phyloP scores from a whole-genome alignment of 1,284 basidiomycete genomes.

The Ustanciosporium gigantosporum region DNA sequence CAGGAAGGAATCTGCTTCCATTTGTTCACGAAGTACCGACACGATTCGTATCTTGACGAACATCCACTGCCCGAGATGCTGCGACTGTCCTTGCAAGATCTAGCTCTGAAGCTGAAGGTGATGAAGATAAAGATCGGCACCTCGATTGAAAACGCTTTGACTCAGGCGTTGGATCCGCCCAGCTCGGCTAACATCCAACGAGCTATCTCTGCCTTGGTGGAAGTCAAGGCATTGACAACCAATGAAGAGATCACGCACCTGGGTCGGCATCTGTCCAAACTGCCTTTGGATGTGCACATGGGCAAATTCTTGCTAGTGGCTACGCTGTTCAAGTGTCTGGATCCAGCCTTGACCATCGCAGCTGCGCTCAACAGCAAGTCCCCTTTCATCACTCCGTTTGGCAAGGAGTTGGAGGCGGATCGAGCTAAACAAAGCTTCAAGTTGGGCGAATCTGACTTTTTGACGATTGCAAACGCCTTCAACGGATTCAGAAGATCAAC shows the following conservation, averaged over 20 bases:
- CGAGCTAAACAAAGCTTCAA: constrained; percentile 81
- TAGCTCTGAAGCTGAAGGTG: constrained; percentile 94
- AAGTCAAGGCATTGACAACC: constrained; percentile 83
- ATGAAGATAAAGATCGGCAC: constrained; percentile 86
- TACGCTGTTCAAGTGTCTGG: constrained; percentile 83
- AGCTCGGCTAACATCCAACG: constrained; percentile 83
- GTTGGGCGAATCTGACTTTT: constrained; percentile 89
- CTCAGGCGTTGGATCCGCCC: constrained; percentile 87
- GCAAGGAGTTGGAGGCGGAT: constrained; percentile 83
- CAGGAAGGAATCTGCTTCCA: constrained; percentile 91
- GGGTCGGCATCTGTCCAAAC: constrained; percentile 84
- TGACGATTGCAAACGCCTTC: constrained; percentile 90
- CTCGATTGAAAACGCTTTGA: constrained; percentile 82
- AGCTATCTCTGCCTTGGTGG: constrained; percentile 85
- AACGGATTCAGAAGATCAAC: constrained; percentile 82
- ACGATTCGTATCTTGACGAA: constrained; percentile 80
- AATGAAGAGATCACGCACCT: constrained; percentile 93
- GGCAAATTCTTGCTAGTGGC: constrained; percentile 91
- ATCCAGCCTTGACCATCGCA: constrained; percentile 92
- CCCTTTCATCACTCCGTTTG: constrained; percentile 83
- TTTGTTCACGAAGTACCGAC: constrained; percentile 84
- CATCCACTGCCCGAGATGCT: constrained; percentile 95
- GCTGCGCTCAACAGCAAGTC: constrained; percentile 87
- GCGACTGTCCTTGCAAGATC: constrained; percentile 87
- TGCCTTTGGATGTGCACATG: constrained; percentile 94